Conservation (phyloP, 2,329 filamentous ascomycete genomes). For the Pseudogymnoascus sp. region DNA sequence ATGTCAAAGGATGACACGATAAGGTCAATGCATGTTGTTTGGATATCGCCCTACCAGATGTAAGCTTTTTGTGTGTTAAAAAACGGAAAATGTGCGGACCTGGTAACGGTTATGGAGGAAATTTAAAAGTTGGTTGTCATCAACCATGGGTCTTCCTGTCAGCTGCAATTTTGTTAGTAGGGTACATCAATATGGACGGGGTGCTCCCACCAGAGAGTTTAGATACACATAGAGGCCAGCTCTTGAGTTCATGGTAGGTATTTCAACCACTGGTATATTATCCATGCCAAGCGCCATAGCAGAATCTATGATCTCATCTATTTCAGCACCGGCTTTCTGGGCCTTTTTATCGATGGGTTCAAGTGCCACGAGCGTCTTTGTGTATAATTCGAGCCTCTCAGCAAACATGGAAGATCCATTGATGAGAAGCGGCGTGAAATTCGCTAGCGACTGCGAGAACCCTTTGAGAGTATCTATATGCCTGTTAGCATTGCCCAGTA, state of each 20-base stretch:
- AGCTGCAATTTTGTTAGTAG: conserved; percentile 46
- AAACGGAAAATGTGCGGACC: conserved; percentile 35
- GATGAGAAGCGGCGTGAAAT: conserved; percentile 48
- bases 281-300: conserved; percentile 40
- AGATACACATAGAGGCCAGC: conserved; percentile 80
- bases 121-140: conserved; percentile 68
- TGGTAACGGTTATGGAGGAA: conserved; percentile 81
- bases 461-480: conserved; percentile 37
- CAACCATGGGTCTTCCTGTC: conserved; percentile 70
- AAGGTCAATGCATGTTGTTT: conserved; percentile 70
- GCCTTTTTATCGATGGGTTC: conserved; percentile 47
- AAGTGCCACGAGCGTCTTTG: conserved; percentile 45
- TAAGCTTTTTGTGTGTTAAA: conserved; percentile 23
- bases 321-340: conserved; percentile 39
- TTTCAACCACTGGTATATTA: conserved; percentile 44
- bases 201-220: conserved; percentile 62
- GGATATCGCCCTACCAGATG: conserved; percentile 56
- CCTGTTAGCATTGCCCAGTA: conserved; percentile 8
- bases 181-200: neutral
- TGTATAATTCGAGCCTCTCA: conserved; percentile 46
- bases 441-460: conserved; percentile 42
- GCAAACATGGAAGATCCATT: conserved; percentile 45
- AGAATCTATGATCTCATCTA: conserved; percentile 51
- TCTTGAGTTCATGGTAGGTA: conserved; percentile 65
- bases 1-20: conserved; percentile 86